These are phyloP conservation scores for Clavariopsis aquatica DNA, from an alignment of 495 filamentous ascomycete genomes.

Conservation along the genomic window DNA sequence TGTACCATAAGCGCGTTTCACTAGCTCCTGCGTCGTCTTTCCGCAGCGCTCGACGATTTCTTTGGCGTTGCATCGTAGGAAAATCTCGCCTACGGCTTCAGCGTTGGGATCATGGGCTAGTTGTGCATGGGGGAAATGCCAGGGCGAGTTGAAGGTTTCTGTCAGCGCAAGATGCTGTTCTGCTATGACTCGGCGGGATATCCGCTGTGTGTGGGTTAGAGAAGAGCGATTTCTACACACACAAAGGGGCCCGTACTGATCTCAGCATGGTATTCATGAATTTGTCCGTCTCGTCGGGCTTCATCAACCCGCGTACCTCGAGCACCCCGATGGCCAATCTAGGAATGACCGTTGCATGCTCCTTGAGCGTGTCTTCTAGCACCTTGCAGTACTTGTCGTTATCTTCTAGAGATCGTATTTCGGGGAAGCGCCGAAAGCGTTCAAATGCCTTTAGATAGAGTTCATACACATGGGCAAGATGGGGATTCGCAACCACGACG, in stretches of 20 bases:
- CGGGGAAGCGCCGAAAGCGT: constrained; percentile 74
- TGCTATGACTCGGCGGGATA: constrained; percentile 93
- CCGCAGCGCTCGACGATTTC: constrained; percentile 86
- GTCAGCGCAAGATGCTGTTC: constrained; percentile 97
- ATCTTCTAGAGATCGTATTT: constrained; percentile 82
- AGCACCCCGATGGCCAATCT: constrained; percentile 91
- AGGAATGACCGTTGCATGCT: constrained; percentile 91
- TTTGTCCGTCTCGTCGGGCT: constrained; percentile 74
- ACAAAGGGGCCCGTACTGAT: constrained; percentile 62
- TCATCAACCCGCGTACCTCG: constrained; percentile 78
- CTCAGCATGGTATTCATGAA: constrained; percentile 94
- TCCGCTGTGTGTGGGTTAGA: constrained; percentile 59
- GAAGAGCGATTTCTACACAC: background rate
- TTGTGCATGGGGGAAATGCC: constrained; percentile 84
- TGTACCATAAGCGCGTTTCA: constrained; percentile 68
- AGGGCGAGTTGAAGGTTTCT: constrained; percentile 89
- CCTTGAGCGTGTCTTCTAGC: constrained; percentile 74
- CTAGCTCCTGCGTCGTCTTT: constrained; percentile 66
- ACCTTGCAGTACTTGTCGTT: constrained; percentile 87
- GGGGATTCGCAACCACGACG: constrained; percentile 90
- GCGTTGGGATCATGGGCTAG: constrained; percentile 62
- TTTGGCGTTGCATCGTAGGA: constrained; percentile 88
- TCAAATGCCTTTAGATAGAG: constrained; percentile 97
- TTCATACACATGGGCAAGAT: constrained; percentile 93
- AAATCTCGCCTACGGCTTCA: constrained; percentile 94